Base-by-base conservation (phyloP, 108 stramenopile species). In the Cylindrotheca closterium region DNA sequence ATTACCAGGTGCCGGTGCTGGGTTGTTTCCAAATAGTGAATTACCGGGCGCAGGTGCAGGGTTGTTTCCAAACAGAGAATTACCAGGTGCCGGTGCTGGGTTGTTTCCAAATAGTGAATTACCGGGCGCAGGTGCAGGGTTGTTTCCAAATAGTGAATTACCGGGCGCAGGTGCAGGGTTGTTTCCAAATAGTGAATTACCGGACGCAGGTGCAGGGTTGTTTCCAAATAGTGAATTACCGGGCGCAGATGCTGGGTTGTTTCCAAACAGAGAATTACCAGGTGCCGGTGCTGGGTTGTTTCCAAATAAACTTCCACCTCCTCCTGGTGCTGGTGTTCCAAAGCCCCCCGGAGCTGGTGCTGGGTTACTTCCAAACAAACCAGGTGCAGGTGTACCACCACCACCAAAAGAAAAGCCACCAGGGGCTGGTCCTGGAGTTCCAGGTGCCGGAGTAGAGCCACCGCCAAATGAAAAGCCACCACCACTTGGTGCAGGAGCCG, bases 241-340 rank as follows among this genome's bases (percentile, higher is more conserved):
- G 23, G 77, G 65, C 26, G 77, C 77, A 8, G 77, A 72, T 7
- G 81, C 73, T 10, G 82, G 78, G 21, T 79, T 37, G 55, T 58
- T 27, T 25, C 82, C 83, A 55, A 92, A 86, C 7, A 83, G 28
- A 24, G 82, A 80, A 18, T 67, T 77, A 23, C 63, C 51, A 68
- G 80, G 83, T 23, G 91, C 83, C 1, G 86, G 78, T 12, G 88
- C 82, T 45, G 86, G 66, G 10, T 70, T 61, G 30, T 55, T 55
- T 12, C 93, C 90, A 62, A 89, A 88, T 34, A 83, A 61, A 12
- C 78, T 79, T 8, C 78, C 74, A n/a, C 64, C 68, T 17, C 79
- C 73, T 18, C 87, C 82, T 0, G 89, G 83, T 61, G 72, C 51
- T 5, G 81, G 60, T 1, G 75, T 34, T 22, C 73, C 65, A 50